A percentile compares a stretch with the other conserved stretches of the same genome.
These are phyloP conservation scores for Quercus robur DNA, from an alignment of 306 rosid species.

Conservation along the genomic window DNA sequence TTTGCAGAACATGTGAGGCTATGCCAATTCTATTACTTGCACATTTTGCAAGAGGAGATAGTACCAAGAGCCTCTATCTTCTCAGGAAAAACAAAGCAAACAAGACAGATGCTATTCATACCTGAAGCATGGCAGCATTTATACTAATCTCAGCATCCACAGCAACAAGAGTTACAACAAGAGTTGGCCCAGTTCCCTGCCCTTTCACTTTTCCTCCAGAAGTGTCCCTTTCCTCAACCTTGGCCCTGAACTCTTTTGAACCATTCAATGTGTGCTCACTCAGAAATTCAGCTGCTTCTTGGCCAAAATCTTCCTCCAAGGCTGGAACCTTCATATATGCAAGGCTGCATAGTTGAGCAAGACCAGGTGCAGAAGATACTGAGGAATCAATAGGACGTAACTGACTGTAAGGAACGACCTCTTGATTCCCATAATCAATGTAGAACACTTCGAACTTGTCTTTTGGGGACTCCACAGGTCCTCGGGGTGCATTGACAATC, in stretches of 20 bases:
- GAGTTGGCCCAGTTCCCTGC: slow-evolving; percentile 86
- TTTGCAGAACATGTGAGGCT: not conserved
- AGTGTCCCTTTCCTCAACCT: slow-evolving; percentile 81
- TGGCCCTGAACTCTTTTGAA: slow-evolving; percentile 80
- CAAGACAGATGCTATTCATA: slow-evolving; percentile 20
- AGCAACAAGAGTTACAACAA: slow-evolving; percentile 76
- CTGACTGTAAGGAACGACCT: slow-evolving; percentile 61
- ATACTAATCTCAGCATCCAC: slow-evolving; percentile 82
- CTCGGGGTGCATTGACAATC: slow-evolving; percentile 90
- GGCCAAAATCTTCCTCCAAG: slow-evolving; percentile 91
- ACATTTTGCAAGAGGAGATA: not conserved
- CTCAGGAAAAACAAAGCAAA: not conserved
- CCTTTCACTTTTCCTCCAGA: slow-evolving; percentile 89
- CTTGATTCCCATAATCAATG: slow-evolving; percentile 96
- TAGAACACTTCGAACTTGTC: slow-evolving; percentile 90
- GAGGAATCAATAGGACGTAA: slow-evolving; percentile 82
- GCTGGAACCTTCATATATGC: slow-evolving; percentile 78
- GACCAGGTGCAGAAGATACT: slow-evolving; percentile 78
- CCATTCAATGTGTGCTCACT: slow-evolving; percentile 56
- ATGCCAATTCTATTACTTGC: not conserved
- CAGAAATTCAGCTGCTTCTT: slow-evolving; percentile 86
- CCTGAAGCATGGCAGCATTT: slow-evolving; percentile 92
- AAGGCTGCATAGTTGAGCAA: slow-evolving; percentile 89
- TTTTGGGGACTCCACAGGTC: slow-evolving; percentile 71
- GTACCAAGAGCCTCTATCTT: not conserved